phyloP scores from a whole-genome alignment of 176 grass and related monocot genomes.

The Hordeum vulgare region DNA sequence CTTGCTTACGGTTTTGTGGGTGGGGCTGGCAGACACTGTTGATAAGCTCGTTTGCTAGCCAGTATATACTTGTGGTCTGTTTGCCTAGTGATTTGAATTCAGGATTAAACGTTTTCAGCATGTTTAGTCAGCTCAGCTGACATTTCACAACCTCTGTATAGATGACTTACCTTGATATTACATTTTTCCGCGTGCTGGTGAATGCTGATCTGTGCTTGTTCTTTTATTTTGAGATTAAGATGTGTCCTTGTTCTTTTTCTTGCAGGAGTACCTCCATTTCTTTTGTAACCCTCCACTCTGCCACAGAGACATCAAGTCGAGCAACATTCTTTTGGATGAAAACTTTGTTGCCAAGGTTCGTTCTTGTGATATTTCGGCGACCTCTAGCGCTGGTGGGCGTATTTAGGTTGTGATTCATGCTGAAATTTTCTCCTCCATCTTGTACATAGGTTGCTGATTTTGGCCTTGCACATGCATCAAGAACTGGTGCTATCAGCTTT shows the following conservation, averaged over 20 bases:
- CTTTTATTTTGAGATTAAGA: neutral
- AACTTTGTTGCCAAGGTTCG: slow-evolving; percentile 90
- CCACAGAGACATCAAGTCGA: slow-evolving; percentile 93
- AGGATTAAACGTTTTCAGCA: neutral
- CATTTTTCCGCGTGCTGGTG: neutral
- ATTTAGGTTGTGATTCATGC: neutral
- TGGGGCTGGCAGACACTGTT: neutral
- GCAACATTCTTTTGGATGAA: slow-evolving; percentile 96
- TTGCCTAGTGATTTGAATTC: neutral
- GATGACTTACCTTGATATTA: neutral
- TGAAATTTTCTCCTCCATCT: neutral
- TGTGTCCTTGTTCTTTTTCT: neutral
- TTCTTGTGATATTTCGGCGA: neutral
- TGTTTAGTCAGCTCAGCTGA: neutral
- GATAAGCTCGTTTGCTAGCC: neutral
- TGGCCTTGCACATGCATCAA: slow-evolving; percentile 93
- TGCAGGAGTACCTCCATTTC: slow-evolving; percentile 98
- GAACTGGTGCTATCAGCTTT: slow-evolving; percentile 78
- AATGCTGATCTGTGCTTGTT: neutral
- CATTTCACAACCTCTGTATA: neutral
- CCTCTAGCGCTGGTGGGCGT: neutral
- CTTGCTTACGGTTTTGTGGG: neutral
- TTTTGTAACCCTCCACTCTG: slow-evolving; percentile 97
- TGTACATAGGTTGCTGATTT: slow-evolving; percentile 82
- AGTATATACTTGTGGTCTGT: neutral